These are phyloP conservation scores for Macrotyloma uniflorum DNA, from an alignment of 306 rosid species.

Conservation along the genomic window DNA sequence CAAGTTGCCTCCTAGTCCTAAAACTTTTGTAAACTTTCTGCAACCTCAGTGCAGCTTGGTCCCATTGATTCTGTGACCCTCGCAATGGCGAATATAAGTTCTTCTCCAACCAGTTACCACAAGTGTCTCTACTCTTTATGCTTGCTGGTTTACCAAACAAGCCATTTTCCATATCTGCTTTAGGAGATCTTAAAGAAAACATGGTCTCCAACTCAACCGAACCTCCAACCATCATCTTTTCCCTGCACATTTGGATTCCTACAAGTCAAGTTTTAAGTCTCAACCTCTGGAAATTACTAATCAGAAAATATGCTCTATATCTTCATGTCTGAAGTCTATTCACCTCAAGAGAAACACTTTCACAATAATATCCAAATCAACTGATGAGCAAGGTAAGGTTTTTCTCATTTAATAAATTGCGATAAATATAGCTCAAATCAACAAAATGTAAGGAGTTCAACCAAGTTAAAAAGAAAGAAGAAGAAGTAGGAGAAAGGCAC, in stretches of 20 bases:
- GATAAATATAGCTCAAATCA: conserved; percentile 3
- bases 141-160: conserved; percentile 42
- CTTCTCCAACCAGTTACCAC: conserved; percentile 43
- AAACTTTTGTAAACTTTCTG: conserved; percentile 96
- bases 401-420: conserved; percentile 42
- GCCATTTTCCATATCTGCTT: conserved; percentile 43
- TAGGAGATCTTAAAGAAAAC: conserved; percentile 47
- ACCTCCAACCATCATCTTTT: conserved; percentile 46
- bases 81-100: conserved; percentile 16
- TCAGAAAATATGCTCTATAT: conserved; percentile 36
- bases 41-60: conserved; percentile 73
- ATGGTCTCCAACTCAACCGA: conserved; percentile 52
- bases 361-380: conserved; percentile 37
- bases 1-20: conserved; percentile 79
- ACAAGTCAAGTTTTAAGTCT: conserved; percentile 33
- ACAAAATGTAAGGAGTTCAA: conserved; percentile 33
- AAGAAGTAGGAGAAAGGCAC: not conserved
- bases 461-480: not conserved
- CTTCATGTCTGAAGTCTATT: conserved; percentile 32
- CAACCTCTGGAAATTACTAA: conserved; percentile 44
- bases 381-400: conserved; percentile 35
- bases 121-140: conserved; percentile 37
- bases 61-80: conserved; percentile 36
- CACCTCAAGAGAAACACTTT: conserved; percentile 49
- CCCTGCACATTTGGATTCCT: conserved; percentile 38